Evolutionary conservation across 2,329 filamentous ascomycete genomes (phyloP), one percentile per base, ranked within the genome.

Genomic region (Diaporthe sp.): DNA sequence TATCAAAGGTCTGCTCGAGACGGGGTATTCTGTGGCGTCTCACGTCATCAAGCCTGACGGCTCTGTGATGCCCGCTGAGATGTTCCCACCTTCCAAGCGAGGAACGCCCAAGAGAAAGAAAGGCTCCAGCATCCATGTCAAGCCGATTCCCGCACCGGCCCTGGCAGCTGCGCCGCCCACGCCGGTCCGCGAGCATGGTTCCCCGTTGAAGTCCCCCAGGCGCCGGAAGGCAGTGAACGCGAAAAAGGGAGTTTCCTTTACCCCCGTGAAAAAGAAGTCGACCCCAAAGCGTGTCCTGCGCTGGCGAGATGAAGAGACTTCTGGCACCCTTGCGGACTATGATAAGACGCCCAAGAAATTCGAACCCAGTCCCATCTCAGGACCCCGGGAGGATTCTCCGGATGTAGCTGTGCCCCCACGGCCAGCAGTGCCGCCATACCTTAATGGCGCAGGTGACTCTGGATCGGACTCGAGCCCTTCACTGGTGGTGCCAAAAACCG

Each of bases 1-100:
- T 63, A 92, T 99, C 70, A 90, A 91, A 75, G 93, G 94, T 76
- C 90, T 99, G 75, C 88, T 98, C 22, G 92, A 95, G 75, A 91
- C 91, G 4, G 96, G 95, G 74, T 93, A 92, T 58, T 89, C 91
- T 37, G 92, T 94, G 0, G 91, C 93, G 9, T 92, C 94, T 0
- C 95, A 97, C 80, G 91, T 98, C 37, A 94, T 99, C 83, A 98
- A 97, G 82, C 95, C 96, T 2, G 96, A 98, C 80, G 95, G 95
- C 37, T 86, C 87, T 13, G 83, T 90, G 74, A 87, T 88, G 5
- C 88, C 90, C 0, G 85, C 92, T 7, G 92, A 96, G 75, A 87
- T 90, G 49, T 93, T 95, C 78, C 91, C 94, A 9, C 94, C 95
- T 3, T 90, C 88, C 13, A 93, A 92, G 79, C 87, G 90, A 51